Evolutionary conservation across 164 flowering plant genomes (phyloP).

Genomic region (Piper betle): DNA sequence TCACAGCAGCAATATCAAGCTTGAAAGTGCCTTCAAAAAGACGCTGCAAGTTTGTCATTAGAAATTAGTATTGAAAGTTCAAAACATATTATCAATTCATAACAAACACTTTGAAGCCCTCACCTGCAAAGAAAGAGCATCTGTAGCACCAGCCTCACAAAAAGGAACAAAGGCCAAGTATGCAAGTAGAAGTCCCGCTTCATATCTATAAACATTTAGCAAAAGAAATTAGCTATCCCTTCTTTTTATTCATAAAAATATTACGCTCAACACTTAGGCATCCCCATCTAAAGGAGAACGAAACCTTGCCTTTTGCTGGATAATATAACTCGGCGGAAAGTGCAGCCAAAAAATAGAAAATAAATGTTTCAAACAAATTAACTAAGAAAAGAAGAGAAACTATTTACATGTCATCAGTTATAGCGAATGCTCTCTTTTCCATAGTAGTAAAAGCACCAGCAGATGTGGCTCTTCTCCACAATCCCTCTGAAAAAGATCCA

Average conservation of each 20-base stretch:
- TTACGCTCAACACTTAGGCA: not conserved
- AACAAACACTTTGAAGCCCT: slow-evolving; percentile 5
- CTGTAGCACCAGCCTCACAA: slow-evolving; percentile 83
- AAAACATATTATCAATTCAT: not conserved
- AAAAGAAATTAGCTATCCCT: not conserved
- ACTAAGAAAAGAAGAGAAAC: too few relatives aligned
- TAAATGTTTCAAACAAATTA: too few relatives aligned
- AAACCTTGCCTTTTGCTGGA: too few relatives aligned
- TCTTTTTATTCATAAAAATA: too few relatives aligned
- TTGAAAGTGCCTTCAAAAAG: slow-evolving; percentile 82
- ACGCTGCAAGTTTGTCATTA: slow-evolving; percentile 38
- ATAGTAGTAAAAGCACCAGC: slow-evolving; percentile 57
- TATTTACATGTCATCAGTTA: slow-evolving; percentile 86
- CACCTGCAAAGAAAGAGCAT: slow-evolving; percentile 83
- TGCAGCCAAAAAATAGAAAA: too few relatives aligned
- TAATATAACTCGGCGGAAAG: too few relatives aligned
- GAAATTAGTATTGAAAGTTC: not conserved
- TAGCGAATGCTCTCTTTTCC: slow-evolving; percentile 83
- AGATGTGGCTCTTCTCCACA: slow-evolving; percentile 76
- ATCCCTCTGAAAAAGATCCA: slow-evolving; percentile 46
- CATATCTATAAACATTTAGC: slow-evolving; percentile 41
- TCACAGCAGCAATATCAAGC: slow-evolving; percentile 72
- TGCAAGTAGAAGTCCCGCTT: slow-evolving; percentile 85
- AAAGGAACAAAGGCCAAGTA: slow-evolving; percentile 87
- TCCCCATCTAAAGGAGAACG: too few relatives aligned